Evolutionary conservation across 2,329 filamentous ascomycete genomes (phyloP).

Genomic region (Cladosporium austrohemisphaericum): DNA sequence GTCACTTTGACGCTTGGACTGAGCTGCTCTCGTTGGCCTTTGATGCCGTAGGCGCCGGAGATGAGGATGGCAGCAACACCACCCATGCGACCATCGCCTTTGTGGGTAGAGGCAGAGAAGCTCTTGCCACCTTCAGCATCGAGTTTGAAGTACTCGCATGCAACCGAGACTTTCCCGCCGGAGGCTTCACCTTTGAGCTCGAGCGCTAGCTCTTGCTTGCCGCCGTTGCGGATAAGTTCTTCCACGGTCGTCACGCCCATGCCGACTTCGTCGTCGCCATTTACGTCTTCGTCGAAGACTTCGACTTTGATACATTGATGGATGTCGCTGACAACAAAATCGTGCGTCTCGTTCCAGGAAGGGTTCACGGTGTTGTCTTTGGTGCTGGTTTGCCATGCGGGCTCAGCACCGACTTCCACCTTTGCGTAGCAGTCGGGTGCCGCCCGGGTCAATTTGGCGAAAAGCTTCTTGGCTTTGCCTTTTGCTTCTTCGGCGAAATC

Average conservation of each 20-base stretch:
- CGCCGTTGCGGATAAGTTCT: conserved; percentile 39
- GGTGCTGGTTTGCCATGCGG: conserved; percentile 42
- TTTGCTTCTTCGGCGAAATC: conserved; percentile 40
- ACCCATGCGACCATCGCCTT: conserved; percentile 32
- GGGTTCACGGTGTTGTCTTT: conserved; percentile 44
- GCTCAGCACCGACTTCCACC: conserved; percentile 43
- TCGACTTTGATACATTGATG: conserved; percentile 43
- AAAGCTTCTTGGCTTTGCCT: conserved; percentile 37
- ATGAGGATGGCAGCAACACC: conserved; percentile 45
- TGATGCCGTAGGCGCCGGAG: conserved; percentile 41
- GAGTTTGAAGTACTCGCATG: conserved; percentile 42
- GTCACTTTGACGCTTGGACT: conserved; percentile 46
- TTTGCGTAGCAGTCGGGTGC: conserved; percentile 48
- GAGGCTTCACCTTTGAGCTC: conserved; percentile 38
- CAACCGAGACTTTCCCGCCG: conserved; percentile 35
- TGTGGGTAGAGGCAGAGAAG: conserved; percentile 29
- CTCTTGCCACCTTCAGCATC: conserved; percentile 34
- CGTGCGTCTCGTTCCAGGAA: conserved; percentile 47
- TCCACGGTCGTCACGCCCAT: conserved; percentile 40
- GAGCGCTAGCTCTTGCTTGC: conserved; percentile 40
- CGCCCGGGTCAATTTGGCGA: conserved; percentile 45
- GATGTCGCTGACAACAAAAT: conserved; percentile 46
- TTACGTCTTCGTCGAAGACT: conserved; percentile 44
- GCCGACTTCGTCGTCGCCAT: conserved; percentile 45
- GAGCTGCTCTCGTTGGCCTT: conserved; percentile 42